Percentiles rank a stretch among this genome's conserved stretches.
Conservation (phyloP, 495 filamentous ascomycete genomes). For the Geoglossum glabrum region DNA sequence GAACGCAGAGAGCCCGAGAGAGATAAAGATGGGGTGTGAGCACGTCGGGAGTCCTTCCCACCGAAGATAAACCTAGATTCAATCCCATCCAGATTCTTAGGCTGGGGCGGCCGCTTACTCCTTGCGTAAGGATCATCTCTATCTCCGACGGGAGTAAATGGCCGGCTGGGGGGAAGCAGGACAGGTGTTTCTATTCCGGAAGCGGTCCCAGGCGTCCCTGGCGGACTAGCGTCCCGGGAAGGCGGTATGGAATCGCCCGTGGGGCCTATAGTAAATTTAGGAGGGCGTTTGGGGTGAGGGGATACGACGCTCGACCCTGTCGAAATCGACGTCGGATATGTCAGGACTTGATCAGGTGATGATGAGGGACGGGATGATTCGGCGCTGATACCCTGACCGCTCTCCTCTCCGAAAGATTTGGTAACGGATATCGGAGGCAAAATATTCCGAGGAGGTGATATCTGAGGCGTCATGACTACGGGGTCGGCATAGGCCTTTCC, state of each 20-base stretch:
- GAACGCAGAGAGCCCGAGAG: not conserved
- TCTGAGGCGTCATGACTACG: conserved; percentile 44
- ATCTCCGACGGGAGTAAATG: conserved; percentile 64
- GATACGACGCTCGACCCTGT: conserved; percentile 22
- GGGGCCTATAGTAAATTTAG: conserved; percentile 56
- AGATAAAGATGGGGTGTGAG: conserved; percentile 8
- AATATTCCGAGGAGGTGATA: conserved; percentile 26
- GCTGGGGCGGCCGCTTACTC: conserved; percentile 53
- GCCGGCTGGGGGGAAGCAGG: conserved; percentile 31
- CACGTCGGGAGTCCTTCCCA: conserved; percentile 31
- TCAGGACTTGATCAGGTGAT: conserved; percentile 24
- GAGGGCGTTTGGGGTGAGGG: conserved; percentile 34
- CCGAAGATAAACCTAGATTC: conserved; percentile 77
- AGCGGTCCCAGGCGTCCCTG: conserved; percentile 33
- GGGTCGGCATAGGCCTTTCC: conserved; percentile 10
- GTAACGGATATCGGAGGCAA: conserved; percentile 15
- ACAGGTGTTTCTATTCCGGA: conserved; percentile 36
- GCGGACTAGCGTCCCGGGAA: conserved; percentile 42
- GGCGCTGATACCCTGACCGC: conserved; percentile 15
- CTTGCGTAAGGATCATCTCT: conserved; percentile 78
- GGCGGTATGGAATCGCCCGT: conserved; percentile 39
- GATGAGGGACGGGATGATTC: conserved; percentile 24
- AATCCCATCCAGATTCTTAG: conserved; percentile 44
- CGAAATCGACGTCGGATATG: conserved; percentile 23
- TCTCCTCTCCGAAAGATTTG: conserved; percentile 5